phyloP scores from a whole-genome alignment of 1,284 basidiomycete species.

The Puccinia sorghi region DNA sequence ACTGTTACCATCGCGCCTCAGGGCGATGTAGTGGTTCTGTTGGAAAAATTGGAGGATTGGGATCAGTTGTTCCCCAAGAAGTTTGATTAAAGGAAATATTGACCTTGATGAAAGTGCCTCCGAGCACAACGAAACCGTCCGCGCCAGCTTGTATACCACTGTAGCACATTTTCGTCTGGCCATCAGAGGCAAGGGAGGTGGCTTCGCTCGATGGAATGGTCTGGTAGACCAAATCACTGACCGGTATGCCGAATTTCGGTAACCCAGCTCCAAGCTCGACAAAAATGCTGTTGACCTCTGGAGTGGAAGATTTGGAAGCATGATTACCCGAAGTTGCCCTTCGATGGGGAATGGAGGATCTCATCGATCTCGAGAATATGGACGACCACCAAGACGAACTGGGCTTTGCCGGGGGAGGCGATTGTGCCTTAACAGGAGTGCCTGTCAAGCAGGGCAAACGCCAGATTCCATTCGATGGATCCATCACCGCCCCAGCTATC shows the following conservation, averaged over 20 bases:
- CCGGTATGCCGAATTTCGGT: conserved; percentile 34
- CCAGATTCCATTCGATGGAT: conserved; percentile 36
- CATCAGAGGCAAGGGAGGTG: not conserved
- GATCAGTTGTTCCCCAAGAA: not conserved
- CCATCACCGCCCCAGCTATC: conserved; percentile 28
- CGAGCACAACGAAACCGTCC: conserved; percentile 38
- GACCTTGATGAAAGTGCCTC: conserved; percentile 49
- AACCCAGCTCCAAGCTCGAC: conserved; percentile 35
- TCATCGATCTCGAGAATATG: not conserved
- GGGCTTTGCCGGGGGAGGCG: not conserved
- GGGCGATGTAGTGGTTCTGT: conserved; percentile 43
- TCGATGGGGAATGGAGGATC: not conserved
- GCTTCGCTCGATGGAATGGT: not conserved
- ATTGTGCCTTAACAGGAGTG: not conserved
- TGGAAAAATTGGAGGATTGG: not conserved
- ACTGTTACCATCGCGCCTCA: not conserved
- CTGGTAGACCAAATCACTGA: conserved; percentile 40
- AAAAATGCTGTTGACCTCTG: conserved; percentile 17
- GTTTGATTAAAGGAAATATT: not conserved
- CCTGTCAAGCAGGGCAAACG: conserved; percentile 22
- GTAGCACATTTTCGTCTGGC: conserved; percentile 27
- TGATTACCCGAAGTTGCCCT: not conserved
- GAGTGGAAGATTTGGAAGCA: not conserved
- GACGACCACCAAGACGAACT: not conserved
- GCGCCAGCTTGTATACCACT: conserved; percentile 41